Evolutionary conservation across 75 land plant species (phyloP).

Genomic region (Pinus albicaulis): DNA sequence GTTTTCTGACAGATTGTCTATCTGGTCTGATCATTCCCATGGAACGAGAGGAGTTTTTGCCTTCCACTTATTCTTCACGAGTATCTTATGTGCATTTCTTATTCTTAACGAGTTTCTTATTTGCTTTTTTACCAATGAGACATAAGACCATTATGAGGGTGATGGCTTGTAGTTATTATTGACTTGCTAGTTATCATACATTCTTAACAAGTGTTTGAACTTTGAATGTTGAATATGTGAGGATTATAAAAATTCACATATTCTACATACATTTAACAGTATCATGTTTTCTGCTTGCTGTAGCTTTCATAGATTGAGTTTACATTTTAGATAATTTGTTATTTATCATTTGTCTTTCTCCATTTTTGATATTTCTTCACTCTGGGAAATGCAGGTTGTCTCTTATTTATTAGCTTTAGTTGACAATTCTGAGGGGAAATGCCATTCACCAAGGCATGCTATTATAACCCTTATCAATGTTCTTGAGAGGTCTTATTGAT

Average conservation of each 20-base stretch:
- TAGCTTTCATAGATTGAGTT: not conserved
- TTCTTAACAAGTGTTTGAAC: too few relatives aligned
- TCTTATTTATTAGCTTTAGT: constrained; percentile 23
- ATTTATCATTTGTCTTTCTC: not conserved
- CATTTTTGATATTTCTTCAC: not conserved
- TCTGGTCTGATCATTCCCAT: not conserved
- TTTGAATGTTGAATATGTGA: not conserved
- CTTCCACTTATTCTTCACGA: not conserved
- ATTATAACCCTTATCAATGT: not conserved
- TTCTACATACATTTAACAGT: not conserved
- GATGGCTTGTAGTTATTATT: not conserved
- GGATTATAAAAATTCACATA: not conserved
- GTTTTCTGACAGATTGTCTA: too few relatives aligned
- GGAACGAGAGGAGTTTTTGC: not conserved
- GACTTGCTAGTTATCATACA: not conserved
- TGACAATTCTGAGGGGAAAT: constrained; percentile 7
- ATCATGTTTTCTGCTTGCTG: not conserved
- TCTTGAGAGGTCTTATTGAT: not conserved
- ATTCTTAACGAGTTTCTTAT: not conserved
- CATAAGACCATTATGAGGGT: not conserved
- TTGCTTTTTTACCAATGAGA: not conserved
- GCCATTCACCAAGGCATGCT: constrained; percentile 9
- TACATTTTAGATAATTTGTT: not conserved
- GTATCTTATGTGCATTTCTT: not conserved
- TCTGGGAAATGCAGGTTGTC: constrained; percentile 11